Evolutionary conservation across 2,329 filamentous ascomycete genomes (phyloP).

Genomic region (Fusarium sp.): DNA sequence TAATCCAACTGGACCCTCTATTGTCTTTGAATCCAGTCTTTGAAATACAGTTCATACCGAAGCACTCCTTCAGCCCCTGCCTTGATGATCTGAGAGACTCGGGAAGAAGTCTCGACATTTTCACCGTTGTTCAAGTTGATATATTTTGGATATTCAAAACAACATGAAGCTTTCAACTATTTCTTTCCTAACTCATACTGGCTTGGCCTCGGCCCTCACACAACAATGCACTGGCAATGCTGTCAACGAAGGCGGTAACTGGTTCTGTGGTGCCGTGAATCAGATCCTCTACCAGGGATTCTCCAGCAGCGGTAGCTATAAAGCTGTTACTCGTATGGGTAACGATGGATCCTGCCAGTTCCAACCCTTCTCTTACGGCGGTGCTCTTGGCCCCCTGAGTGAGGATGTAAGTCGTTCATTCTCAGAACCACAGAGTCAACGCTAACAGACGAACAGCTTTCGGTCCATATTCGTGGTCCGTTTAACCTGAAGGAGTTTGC

Average conservation of each 20-base stretch:
- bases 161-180: conserved; percentile 53
- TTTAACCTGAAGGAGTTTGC: conserved; percentile 76
- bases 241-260: conserved; percentile 67
- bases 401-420: conserved; percentile 70
- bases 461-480: conserved; percentile 79
- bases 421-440: not conserved
- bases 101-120: conserved; percentile 11
- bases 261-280: conserved; percentile 74
- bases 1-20: conserved; percentile 33
- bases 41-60: conserved; percentile 29
- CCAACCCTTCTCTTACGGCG: conserved; percentile 66
- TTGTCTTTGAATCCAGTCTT: conserved; percentile 31
- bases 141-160: not conserved
- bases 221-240: conserved; percentile 55
- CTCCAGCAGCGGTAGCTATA: conserved; percentile 71
- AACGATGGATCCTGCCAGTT: conserved; percentile 67
- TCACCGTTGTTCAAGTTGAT: not conserved
- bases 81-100: conserved; percentile 4
- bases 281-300: conserved; percentile 77
- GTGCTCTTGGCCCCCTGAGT: conserved; percentile 75
- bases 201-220: conserved; percentile 50
- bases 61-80: conserved; percentile 8
- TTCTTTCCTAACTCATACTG: conserved; percentile 48
- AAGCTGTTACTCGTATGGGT: conserved; percentile 73
- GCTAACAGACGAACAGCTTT: conserved; percentile 65